phyloP scores from a whole-genome alignment of 495 filamentous ascomycete genomes.

The Immersiella caudata region DNA sequence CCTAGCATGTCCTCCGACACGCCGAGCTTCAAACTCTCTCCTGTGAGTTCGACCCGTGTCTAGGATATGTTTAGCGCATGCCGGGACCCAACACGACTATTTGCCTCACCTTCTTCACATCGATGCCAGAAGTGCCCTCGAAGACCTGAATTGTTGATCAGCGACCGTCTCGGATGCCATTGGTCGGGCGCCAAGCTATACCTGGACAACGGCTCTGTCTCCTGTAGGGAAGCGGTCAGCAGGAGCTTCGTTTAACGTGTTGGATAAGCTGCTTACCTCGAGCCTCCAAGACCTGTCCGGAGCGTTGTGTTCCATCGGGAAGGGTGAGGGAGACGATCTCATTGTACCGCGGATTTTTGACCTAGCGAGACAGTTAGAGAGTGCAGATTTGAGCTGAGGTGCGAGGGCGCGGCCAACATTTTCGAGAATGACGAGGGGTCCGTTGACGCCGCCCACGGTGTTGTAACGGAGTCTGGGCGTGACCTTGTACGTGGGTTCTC shows the following conservation, averaged over 20 bases:
- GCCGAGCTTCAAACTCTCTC: conserved; percentile 94
- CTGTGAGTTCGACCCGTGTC: conserved; percentile 97
- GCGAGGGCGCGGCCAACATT: conserved; percentile 61
- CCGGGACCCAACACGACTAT: conserved; percentile 3
- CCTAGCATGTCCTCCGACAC: conserved; percentile 99
- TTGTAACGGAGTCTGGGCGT: conserved; percentile 93
- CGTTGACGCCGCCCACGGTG: conserved; percentile 97
- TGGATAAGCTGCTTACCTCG: conserved; percentile 63
- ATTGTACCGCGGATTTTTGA: conserved; percentile 97
- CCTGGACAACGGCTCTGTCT: conserved; percentile 90
- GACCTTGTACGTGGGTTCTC: conserved; percentile 74
- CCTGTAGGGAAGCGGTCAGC: conserved; percentile 54
- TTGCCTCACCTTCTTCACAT: conserved; percentile 87
- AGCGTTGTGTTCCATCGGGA: conserved; percentile 90
- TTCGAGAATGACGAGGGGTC: conserved; percentile 94
- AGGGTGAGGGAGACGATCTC: conserved; percentile 97
- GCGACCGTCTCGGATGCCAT: neutral
- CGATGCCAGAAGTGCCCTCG: conserved; percentile 94
- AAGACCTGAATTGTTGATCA: conserved; percentile 70
- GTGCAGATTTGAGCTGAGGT: neutral
- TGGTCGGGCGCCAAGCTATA: conserved; percentile 46
- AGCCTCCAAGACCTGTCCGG: conserved; percentile 96
- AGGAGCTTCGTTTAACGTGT: conserved; percentile 4
- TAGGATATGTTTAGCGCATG: conserved; percentile 37
- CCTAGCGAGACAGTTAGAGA: conserved; percentile 55